Percentiles rank a stretch among this genome's conserved stretches.
Evolutionary conservation across 2,329 filamentous ascomycete species (phyloP).

Genomic region (Pestalotiopsis sp.): DNA sequence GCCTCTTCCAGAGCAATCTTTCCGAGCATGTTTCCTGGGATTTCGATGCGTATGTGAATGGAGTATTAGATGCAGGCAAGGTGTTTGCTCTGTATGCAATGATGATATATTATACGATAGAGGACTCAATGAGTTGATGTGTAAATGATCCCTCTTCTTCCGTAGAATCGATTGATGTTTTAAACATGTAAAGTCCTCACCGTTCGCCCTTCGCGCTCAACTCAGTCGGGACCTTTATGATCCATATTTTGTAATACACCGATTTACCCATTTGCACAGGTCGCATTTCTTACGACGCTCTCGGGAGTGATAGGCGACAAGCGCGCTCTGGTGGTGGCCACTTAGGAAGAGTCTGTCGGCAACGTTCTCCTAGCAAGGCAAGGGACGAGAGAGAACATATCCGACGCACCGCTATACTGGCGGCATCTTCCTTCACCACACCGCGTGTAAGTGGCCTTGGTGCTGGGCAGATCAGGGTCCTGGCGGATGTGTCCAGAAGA

Average conservation of each 20-base stretch:
- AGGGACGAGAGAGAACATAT: not conserved
- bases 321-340: not conserved
- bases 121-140: not conserved
- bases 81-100: not conserved
- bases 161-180: not conserved
- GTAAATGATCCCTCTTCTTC: not conserved
- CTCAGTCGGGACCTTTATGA: not conserved
- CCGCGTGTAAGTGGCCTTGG: not conserved
- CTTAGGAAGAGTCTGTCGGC: not conserved
- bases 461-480: not conserved
- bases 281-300: not conserved
- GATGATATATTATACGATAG: not conserved
- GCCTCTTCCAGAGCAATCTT: constrained; percentile 65
- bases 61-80: not conserved
- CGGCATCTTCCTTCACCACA: not conserved
- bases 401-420: not conserved
- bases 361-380: not conserved
- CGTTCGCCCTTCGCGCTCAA: not conserved
- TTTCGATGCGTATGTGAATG: not conserved
- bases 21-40: constrained; percentile 47
- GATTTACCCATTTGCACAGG: not conserved
- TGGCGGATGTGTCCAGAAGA: not conserved
- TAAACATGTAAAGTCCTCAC: not conserved
- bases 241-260: not conserved
- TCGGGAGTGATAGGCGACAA: not conserved